Percentiles rank a stretch among this genome's conserved stretches.
Evolutionary conservation across 228 moss, liverwort and hornwort genomes (phyloP).

Genomic region (Sphagnum fallax): DNA sequence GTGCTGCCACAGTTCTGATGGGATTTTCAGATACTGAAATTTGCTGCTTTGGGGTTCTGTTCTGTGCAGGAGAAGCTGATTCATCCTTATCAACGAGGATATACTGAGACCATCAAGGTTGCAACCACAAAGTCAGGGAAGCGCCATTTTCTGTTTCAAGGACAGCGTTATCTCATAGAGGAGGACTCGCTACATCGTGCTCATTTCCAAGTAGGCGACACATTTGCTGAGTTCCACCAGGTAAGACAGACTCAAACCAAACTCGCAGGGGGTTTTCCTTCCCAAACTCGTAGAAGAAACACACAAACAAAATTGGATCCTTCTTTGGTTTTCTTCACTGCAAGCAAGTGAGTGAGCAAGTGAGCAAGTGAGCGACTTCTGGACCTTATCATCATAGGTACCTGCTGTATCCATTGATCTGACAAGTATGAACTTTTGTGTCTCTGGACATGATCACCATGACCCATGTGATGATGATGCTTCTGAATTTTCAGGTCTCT

Average conservation of each 20-base stretch:
- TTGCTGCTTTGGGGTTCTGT: neutral
- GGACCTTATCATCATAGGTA: neutral
- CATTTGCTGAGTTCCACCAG: slow-evolving; percentile 24
- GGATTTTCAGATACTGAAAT: neutral
- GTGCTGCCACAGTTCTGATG: neutral
- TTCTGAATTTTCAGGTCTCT: slow-evolving; percentile 20
- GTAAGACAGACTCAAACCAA: slow-evolving; percentile 5
- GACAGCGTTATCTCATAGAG: slow-evolving; percentile 36
- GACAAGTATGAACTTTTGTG: neutral
- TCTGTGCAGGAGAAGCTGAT: slow-evolving; percentile 16
- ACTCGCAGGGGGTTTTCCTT: no score
- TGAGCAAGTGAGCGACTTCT: no score
- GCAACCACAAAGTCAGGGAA: slow-evolving; percentile 19
- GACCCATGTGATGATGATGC: neutral
- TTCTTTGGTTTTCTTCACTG: no score
- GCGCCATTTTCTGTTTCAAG: slow-evolving; percentile 41
- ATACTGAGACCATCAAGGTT: slow-evolving; percentile 28
- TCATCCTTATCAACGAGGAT: slow-evolving; percentile 25
- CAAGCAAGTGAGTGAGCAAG: no score
- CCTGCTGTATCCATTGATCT: neutral
- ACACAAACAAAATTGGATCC: no score
- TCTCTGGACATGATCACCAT: neutral
- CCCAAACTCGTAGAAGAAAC: no score
- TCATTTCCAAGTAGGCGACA: slow-evolving; percentile 23
- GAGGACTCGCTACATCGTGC: slow-evolving; percentile 24